A percentile compares a stretch with the other conserved stretches of the same genome.
phyloP scores from a whole-genome alignment of 1,284 basidiomycete genomes.

The Earliella scabrosa region DNA sequence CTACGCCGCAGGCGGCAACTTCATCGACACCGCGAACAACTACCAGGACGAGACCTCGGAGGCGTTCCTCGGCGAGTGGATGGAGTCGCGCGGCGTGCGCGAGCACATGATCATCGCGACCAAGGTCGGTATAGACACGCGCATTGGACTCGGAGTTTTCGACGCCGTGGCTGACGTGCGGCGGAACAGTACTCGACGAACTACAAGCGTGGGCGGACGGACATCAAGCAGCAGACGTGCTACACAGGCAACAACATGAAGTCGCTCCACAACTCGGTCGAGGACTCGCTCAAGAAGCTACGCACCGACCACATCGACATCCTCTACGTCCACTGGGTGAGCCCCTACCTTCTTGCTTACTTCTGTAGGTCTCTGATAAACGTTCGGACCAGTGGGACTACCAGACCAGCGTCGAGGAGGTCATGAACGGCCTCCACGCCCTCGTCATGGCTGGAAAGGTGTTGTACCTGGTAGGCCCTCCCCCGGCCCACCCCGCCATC shows the following conservation, averaged over 20 bases:
- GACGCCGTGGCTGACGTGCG: not conserved
- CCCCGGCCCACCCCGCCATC: slow-evolving; percentile 8
- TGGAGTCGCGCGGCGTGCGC: slow-evolving; percentile 49
- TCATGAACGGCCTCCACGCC: slow-evolving; percentile 50
- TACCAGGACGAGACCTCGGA: slow-evolving; percentile 47
- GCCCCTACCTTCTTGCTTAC: too few relatives aligned
- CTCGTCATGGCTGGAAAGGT: slow-evolving; percentile 47
- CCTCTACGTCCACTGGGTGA: slow-evolving; percentile 9
- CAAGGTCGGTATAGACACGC: slow-evolving; percentile 41
- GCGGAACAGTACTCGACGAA: slow-evolving; percentile 25
- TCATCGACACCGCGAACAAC: slow-evolving; percentile 58
- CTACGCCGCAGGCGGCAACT: slow-evolving; percentile 53
- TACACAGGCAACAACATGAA: slow-evolving; percentile 49
- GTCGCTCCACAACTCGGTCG: slow-evolving; percentile 46
- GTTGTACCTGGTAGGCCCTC: slow-evolving; percentile 43
- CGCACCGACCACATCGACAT: slow-evolving; percentile 57
- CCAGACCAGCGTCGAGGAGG: slow-evolving; percentile 46
- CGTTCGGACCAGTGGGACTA: slow-evolving; percentile 42
- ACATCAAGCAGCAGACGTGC: slow-evolving; percentile 31
- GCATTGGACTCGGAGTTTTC: not conserved
- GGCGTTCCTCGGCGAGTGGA: slow-evolving; percentile 63
- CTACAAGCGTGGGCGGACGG: slow-evolving; percentile 23
- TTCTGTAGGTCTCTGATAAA: not conserved
- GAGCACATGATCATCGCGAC: slow-evolving; percentile 62
- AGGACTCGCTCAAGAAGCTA: slow-evolving; percentile 56